Evolutionary conservation across 1,139 yeast genomes (phyloP), one percentile per base, ranked within the genome.

Genomic region (Zygoascus sp.): DNA sequence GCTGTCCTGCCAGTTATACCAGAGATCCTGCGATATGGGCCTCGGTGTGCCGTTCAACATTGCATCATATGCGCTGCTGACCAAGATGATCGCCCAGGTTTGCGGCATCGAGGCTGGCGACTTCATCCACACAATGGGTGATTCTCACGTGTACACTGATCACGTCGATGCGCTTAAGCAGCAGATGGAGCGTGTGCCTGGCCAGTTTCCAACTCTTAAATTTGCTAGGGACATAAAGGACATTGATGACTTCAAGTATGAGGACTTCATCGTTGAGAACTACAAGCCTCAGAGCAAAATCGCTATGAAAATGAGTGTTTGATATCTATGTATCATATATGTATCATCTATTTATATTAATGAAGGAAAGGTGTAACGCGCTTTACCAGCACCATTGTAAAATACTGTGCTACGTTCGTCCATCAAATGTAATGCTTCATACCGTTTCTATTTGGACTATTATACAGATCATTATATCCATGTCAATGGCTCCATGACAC

Each of bases 11-110:
- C 77, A 84, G 51, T 72, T 92, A 70, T 92, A 94, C 67, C 99
- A 92, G 69, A 78, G 99, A 60, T 87, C 96, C n/a, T 92, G 97
- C 68, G 99, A 92, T 62, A 90, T 92, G 97, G 99, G 99, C 0
- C 76, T 92, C 32, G 99, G 99, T 10, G 97, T 92, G 13, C 99
- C 99, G 0, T 92, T 92, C 67, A 94, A 92, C 63, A 92, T 94
- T 60, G 98, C 99, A 0, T 88, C 97, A 0, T 92, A 92, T 63
- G 96, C 98, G 0, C 72, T 92, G 50, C 73, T 92, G 53, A 89
- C 97, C 2, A 83, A 78, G 59, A 92, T 92, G 97, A 85, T 92
- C 57, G 98, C 99, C 1, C 90, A 87, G 56, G 85, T 92, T 9
- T 90, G 89, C 42, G 95, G 80, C 54, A 82, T 90, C 85, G 95